A percentile compares a stretch with the other conserved stretches of the same genome.
These are phyloP conservation scores for Globisporangium paroecandrum DNA, from an alignment of 352 stramenopile genomes.

Conservation along the genomic window DNA sequence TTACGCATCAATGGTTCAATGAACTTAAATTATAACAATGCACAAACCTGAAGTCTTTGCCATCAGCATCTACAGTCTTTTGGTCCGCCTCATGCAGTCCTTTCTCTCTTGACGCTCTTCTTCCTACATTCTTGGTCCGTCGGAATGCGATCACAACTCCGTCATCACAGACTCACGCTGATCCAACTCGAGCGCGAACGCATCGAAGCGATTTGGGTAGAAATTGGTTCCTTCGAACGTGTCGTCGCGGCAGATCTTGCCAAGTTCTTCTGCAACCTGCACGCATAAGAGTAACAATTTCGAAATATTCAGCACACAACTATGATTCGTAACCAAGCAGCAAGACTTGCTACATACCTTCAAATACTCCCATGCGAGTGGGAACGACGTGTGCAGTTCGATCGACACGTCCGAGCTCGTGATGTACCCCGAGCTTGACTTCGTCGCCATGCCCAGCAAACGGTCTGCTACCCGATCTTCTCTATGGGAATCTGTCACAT, in stretches of 20 bases:
- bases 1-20: neutral
- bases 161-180: conserved; percentile 1
- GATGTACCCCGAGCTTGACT: conserved; percentile 73
- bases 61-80: neutral
- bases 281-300: neutral
- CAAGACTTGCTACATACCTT: conserved; percentile 37
- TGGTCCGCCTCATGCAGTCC: neutral
- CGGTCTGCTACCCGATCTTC: conserved; percentile 78
- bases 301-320: neutral
- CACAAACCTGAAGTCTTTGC: neutral
- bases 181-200: conserved; percentile 28
- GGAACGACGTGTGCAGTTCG: conserved; percentile 90
- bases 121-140: neutral
- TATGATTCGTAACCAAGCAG: no score
- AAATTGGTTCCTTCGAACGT: conserved; percentile 94
- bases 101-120: neutral
- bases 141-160: conserved; percentile 10
- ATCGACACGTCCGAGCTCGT: conserved; percentile 90
- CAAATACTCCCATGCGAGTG: conserved; percentile 95
- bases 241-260: conserved; percentile 94
- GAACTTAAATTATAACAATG: conserved; percentile 17
- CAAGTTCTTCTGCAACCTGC: conserved; percentile 90
- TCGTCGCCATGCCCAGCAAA: conserved; percentile 72
- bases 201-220: conserved; percentile 91
- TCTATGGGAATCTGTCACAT: conserved; percentile 62